Conservation (phyloP, 2,329 filamentous ascomycete species). For the Cryphonectria carpinicola region DNA sequence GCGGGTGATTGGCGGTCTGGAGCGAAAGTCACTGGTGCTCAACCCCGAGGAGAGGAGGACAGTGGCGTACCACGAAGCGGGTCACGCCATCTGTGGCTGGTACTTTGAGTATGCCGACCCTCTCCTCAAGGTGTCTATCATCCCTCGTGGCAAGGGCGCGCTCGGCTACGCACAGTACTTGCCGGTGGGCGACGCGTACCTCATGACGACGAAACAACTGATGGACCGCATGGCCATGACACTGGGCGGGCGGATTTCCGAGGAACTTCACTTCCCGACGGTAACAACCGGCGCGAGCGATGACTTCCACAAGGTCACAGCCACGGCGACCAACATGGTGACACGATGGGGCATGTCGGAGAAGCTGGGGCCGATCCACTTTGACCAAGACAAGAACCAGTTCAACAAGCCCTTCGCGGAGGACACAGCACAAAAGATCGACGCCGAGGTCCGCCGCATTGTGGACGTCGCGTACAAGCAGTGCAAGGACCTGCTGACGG, state of each 20-base stretch:
- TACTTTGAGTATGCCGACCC: conserved; percentile 97
- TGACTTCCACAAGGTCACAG: conserved; percentile 98
- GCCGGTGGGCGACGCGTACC: conserved; percentile 86
- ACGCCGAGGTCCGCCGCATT: conserved; percentile 87
- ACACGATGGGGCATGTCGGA: conserved; percentile 99
- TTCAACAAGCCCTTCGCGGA: conserved; percentile 96
- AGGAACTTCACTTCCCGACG: conserved; percentile 95
- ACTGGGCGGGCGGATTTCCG: conserved; percentile 89
- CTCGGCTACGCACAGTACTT: conserved; percentile 97
- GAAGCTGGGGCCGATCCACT: conserved; percentile 91
- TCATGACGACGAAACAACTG: conserved; percentile 93
- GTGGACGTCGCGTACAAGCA: conserved; percentile 91
- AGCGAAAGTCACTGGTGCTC: conserved; percentile 95
- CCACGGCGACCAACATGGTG: conserved; percentile 96
- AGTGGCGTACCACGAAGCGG: conserved; percentile 69
- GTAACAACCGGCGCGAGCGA: conserved; percentile 94
- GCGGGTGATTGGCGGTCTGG: conserved; percentile 91
- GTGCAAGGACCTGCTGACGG: conserved; percentile 79
- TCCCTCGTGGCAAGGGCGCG: conserved; percentile 90
- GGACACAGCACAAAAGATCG: conserved; percentile 88
- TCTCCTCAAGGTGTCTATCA: conserved; percentile 97
- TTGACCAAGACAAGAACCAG: conserved; percentile 79
- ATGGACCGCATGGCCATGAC: conserved; percentile 99
- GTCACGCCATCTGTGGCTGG: conserved; percentile 98
- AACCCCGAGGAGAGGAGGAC: conserved; percentile 87